Evolutionary conservation across 176 grass and related monocot genomes (phyloP), one percentile per base, ranked within the genome.

Genomic region (Areca catechu): DNA sequence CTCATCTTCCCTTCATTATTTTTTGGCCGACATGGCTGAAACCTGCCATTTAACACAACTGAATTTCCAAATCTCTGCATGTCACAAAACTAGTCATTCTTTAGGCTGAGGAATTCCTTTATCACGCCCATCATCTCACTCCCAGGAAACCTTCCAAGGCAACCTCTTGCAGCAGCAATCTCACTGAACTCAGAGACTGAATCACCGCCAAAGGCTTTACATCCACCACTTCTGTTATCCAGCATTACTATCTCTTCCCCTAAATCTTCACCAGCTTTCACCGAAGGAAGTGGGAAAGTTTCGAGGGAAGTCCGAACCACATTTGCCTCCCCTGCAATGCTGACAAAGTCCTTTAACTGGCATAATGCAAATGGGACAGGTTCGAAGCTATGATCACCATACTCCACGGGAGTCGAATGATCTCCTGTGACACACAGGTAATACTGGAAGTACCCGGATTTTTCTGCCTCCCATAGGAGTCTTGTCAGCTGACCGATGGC

Each of bases 51-150:
- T 43, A 12, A 43, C 34, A 43, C 10, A 43, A 2, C 34, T 14
- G 34, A 10, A 43, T 43, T 43, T 43, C 9, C 34, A 43, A 43
- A 43, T 43, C 10, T 43, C 9, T 43, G 34, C 34, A 3, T 43
- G 34, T 43, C 19, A 14, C 12, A 15, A 1, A 4, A 56, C 63
- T 67, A 92, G 25, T 82, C 87, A 5, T 88, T 92, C 83, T 92
- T 97, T 53, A 71, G 62, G 68, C 88, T 92, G 51, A 97, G 72
- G 52, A 80, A 88, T 75, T 92, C 88, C 54, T 88, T 97, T 68
- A 97, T 97, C 51, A 97, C 72, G 29, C 84, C 75, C 87, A 97
- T 92, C 93, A 88, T 97, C 75, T 97, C 93, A 24, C 83, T 88
- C 78, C 93, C 93, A 22, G 80, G 93, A 24, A 97, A 97, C 51